Evolutionary conservation across 1,284 basidiomycete genomes (phyloP).

Genomic region (Schizopora paradoxa): DNA sequence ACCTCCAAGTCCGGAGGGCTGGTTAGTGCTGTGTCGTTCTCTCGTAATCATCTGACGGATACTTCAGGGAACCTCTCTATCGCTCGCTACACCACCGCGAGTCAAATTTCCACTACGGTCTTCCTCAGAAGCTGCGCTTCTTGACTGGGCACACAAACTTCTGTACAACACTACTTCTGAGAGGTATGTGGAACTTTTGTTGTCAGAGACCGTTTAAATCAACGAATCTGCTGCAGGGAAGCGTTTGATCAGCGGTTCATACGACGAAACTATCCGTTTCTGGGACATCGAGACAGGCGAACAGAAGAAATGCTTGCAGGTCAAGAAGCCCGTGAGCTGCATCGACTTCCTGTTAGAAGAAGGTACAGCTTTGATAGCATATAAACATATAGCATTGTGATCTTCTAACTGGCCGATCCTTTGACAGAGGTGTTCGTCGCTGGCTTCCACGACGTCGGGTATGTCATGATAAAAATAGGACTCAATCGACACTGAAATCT

Average conservation of each 20-base stretch:
- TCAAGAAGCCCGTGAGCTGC: slow-evolving; percentile 85
- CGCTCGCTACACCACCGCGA: slow-evolving; percentile 81
- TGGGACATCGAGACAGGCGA: slow-evolving; percentile 82
- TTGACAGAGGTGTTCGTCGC: slow-evolving; percentile 77
- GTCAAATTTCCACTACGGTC: slow-evolving; percentile 72
- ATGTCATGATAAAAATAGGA: slow-evolving; percentile 25
- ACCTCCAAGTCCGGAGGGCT: slow-evolving; percentile 61
- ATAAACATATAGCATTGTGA: neutral
- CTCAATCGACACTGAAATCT: neutral
- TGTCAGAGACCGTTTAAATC: neutral
- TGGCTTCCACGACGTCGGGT: slow-evolving; percentile 90
- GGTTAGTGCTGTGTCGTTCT: slow-evolving; percentile 38
- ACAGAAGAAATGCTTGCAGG: slow-evolving; percentile 74
- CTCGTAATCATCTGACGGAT: neutral
- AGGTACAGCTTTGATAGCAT: slow-evolving; percentile 36
- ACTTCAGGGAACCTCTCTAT: slow-evolving; percentile 67
- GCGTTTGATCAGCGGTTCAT: slow-evolving; percentile 81
- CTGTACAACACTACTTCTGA: slow-evolving; percentile 77
- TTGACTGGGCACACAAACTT: slow-evolving; percentile 84
- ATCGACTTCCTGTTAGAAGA: slow-evolving; percentile 83
- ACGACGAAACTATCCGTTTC: slow-evolving; percentile 86
- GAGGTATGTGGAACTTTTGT: slow-evolving; percentile 37
- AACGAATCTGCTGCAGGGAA: slow-evolving; percentile 55
- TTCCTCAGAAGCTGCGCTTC: slow-evolving; percentile 74
- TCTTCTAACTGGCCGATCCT: slow-evolving; percentile 9